Base-by-base conservation (phyloP, 1,284 basidiomycete species). In the Trametes sp. region DNA sequence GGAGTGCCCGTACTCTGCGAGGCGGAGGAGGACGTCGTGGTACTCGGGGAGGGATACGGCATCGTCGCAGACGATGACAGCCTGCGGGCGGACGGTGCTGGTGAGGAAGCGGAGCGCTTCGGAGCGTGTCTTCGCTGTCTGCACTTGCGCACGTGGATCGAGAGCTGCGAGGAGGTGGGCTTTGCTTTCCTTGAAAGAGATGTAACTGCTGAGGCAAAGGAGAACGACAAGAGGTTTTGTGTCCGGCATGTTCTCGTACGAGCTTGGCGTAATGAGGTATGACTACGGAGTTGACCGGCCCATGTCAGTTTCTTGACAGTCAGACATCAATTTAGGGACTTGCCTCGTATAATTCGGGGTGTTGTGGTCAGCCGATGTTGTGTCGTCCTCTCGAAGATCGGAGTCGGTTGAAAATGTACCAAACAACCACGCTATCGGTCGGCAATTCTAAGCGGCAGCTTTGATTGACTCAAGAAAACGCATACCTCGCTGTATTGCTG, bases 1-100 rank as follows among this genome's bases (percentile, higher is more conserved):
- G 1, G 44, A 28, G 2, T 35, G 31, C 6, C 35, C 58, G 21
- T 69, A 69, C 1, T 61, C 38, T 3, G 55, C 66, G 10, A 69
- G 62, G n/a, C 45, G 56, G 16, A 24, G 16, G 16, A 61, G 56
- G 5, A 67, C 23, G 10, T 64, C 55, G 10, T 48, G 41, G 50
- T 64, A 51, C 8, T 41, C n/a, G 0, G 64, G 55, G 11, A 36
- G 46, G 21, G 28, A 38, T 4, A 61, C 41, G 5, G 52, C 58
- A 9, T 16, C 35, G 24, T 63, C 64, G 33, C 45, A 48, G 4
- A 36, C 44, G 16, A 57, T 26, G 33, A 57, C 55, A 14, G 55
- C 31, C n/a, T 21, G 45, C 11, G 45, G 55, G 13, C 23, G 33
- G 16, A 35, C 3, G 13, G 55, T 49, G 35, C 55, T 36, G 23